phyloP scores from a whole-genome alignment of 108 stramenopile genomes.

The Schizochytrium sp. region DNA sequence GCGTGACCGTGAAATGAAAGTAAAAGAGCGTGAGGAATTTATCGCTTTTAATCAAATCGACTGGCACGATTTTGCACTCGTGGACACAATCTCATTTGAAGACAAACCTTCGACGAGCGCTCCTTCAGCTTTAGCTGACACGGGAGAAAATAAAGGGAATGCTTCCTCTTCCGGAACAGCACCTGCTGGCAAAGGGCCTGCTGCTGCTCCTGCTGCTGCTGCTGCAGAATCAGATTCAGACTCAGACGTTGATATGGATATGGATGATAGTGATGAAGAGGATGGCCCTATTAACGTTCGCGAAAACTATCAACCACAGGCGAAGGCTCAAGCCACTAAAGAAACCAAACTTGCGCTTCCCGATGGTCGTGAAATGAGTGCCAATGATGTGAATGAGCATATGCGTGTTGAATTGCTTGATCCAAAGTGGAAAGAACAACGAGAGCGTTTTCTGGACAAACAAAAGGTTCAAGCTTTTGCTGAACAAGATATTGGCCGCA shows the following conservation, averaged over 20 bases:
- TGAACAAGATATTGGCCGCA: slow-evolving; percentile 5
- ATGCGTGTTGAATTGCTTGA: slow-evolving; percentile 37
- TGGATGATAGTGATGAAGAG: slow-evolving; percentile 40
- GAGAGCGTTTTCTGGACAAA: slow-evolving; percentile 41
- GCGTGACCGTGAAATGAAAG: slow-evolving; percentile 31
- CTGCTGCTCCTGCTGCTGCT: neutral
- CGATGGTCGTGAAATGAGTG: slow-evolving; percentile 14
- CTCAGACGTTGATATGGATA: slow-evolving; percentile 49
- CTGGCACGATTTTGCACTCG: slow-evolving; percentile 46
- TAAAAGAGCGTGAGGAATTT: slow-evolving; percentile 6
- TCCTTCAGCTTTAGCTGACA: neutral
- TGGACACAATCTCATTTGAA: slow-evolving; percentile 19
- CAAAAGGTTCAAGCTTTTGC: slow-evolving; percentile 30
- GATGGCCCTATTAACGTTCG: slow-evolving; percentile 15
- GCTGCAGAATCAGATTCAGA: neutral
- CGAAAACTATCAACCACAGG: slow-evolving; percentile 19
- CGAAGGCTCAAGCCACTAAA: neutral
- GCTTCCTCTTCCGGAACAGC: neutral
- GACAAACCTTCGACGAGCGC: neutral
- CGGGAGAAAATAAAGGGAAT: neutral
- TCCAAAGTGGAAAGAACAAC: slow-evolving; percentile 56
- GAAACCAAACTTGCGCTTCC: slow-evolving; percentile 35
- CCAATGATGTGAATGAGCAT: slow-evolving; percentile 48
- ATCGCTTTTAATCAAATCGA: slow-evolving; percentile 50
- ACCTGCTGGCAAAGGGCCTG: neutral